Conservation (phyloP, 768 basidiomycete species). For the Lactarius deliciosus region DNA sequence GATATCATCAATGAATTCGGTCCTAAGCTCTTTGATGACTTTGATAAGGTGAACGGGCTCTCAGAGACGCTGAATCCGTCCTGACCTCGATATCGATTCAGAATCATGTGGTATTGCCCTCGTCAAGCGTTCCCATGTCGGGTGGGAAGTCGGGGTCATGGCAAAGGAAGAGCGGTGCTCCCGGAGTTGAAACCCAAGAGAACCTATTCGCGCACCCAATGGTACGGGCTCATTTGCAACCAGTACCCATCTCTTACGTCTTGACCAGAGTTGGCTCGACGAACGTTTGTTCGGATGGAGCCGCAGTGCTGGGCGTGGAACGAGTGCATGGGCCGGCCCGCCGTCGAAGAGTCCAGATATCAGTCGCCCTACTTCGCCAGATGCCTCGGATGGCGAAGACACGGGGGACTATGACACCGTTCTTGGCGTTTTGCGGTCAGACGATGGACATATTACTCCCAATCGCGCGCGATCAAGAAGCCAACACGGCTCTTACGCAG, state of each 20-base stretch:
- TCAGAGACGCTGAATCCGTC: neutral
- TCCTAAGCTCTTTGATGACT: constrained; percentile 82
- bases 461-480: constrained; percentile 49
- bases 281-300: constrained; percentile 92
- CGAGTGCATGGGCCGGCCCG: constrained; percentile 78
- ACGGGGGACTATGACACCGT: constrained; percentile 92
- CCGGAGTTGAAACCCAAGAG: constrained; percentile 78
- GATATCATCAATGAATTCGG: constrained; percentile 85
- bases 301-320: constrained; percentile 68
- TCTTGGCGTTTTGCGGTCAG: constrained; percentile 57
- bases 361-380: constrained; percentile 67
- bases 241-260: constrained; percentile 7
- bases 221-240: constrained; percentile 42
- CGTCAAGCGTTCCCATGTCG: constrained; percentile 78
- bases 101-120: constrained; percentile 69
- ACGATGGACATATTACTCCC: constrained; percentile 44
- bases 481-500: constrained; percentile 76
- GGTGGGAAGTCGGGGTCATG: constrained; percentile 68
- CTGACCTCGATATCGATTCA: constrained; percentile 14
- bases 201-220: constrained; percentile 87
- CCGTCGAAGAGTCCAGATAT: constrained; percentile 52
- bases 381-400: constrained; percentile 83
- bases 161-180: constrained; percentile 71
- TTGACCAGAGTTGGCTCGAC: constrained; percentile 72
- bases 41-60: constrained; percentile 59